Evolutionary conservation across 306 rosid genomes (phyloP), one percentile per base, ranked within the genome.

Genomic region (Pueraria montana): DNA sequence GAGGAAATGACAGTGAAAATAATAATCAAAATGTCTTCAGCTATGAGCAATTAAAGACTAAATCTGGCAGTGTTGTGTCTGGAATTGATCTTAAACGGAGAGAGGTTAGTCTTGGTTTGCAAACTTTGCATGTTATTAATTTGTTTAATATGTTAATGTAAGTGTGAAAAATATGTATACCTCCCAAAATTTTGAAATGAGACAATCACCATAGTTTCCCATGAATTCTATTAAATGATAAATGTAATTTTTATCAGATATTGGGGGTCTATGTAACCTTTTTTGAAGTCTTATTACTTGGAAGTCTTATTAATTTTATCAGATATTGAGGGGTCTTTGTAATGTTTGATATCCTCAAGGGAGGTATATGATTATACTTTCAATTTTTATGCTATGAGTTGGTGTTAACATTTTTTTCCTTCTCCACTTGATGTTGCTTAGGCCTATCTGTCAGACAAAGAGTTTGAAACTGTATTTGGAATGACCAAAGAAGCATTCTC

Each of bases 31-130:
- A 65, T 34, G 73, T 86, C 66, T 90, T 91, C 87, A 88, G 86
- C 86, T 96, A 94, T 86, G 97, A 96, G 87, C 97, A 94, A 87
- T 89, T 96, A 78, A 92, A 88, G 82, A 90, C 97, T 56, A 94
- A 89, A 86, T 91, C 99, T 58, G 94, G 87, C 53, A 92, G 89
- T 84, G 92, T 87, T 49, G 94, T 88, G 8, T 90, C 97, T 64
- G 97, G 99, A 74, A 87, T 96, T 76, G 99, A 96, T 85, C 90
- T 94, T 65, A 92, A 96, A 87, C 76, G 90, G 76, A 91, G 99
- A 85, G 97, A 92, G 99, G 99, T 96, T 43, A 78, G 95, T 82
- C 74, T 67, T 55, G 40, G 24, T 38, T 18, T 85, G 40, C 40
- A 34, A 4, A 34, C 40, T 34, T 34, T 34, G 72, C 80, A 58